Conservation (phyloP, 345 rosid genomes). For the Populus deltoides region DNA sequence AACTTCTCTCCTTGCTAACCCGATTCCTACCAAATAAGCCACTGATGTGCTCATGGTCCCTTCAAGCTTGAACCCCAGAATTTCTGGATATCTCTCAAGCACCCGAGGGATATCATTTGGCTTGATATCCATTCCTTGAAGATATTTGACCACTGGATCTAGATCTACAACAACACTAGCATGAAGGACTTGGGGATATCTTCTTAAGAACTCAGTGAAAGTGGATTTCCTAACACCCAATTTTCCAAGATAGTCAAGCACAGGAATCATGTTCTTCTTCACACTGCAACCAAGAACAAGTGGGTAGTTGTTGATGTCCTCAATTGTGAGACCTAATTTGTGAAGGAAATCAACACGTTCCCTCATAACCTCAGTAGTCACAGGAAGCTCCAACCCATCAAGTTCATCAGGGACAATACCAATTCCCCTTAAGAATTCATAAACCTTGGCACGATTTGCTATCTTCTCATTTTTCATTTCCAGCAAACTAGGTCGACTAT, state of each 20-base stretch:
- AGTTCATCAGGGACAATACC: constrained; percentile 69
- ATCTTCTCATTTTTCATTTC: constrained; percentile 67
- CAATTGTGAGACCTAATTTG: constrained; percentile 66
- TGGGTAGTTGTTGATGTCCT: constrained; percentile 82
- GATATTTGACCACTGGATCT: constrained; percentile 86
- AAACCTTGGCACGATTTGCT: constrained; percentile 71
- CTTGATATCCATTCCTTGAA: constrained; percentile 91
- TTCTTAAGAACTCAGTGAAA: constrained; percentile 63
- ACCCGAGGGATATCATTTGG: constrained; percentile 69
- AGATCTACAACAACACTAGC: constrained; percentile 90
- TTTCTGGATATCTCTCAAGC: constrained; percentile 87
- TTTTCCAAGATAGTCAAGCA: constrained; percentile 85
- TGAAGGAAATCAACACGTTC: constrained; percentile 89
- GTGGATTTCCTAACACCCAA: constrained; percentile 87
- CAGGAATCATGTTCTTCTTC: constrained; percentile 95
- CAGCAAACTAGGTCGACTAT: constrained; percentile 64
- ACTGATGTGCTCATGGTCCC: constrained; percentile 97
- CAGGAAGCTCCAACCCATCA: constrained; percentile 92
- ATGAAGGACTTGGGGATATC: constrained; percentile 86
- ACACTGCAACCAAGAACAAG: constrained; percentile 96
- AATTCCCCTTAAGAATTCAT: constrained; percentile 59
- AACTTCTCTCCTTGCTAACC: constrained; percentile 83
- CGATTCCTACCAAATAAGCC: constrained; percentile 85
- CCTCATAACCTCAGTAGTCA: constrained; percentile 69
- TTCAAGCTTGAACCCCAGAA: constrained; percentile 88